phyloP scores from a whole-genome alignment of 2,329 filamentous ascomycete species.

The Aspergillus versicolor region DNA sequence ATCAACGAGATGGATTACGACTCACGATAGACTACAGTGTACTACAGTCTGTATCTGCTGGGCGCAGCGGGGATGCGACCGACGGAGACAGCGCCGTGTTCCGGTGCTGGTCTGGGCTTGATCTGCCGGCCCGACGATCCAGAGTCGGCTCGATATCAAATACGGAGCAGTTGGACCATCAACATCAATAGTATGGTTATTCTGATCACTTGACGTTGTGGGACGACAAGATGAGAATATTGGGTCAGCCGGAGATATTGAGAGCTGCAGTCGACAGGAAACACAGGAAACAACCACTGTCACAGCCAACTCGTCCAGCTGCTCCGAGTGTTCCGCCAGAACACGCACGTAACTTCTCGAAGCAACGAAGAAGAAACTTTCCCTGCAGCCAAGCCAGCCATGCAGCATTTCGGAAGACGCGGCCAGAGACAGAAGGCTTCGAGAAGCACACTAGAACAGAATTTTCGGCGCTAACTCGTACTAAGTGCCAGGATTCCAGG shows the following conservation, averaged over 20 bases:
- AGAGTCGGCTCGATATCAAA: background rate
- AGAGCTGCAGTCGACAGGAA: too few relatives aligned
- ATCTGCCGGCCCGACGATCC: constrained; percentile 18
- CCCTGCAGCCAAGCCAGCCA: background rate
- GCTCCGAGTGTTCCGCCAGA: background rate
- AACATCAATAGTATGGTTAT: too few relatives aligned
- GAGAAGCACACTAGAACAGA: constrained; percentile 18
- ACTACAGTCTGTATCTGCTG: too few relatives aligned
- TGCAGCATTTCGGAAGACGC: background rate
- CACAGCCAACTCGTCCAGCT: too few relatives aligned
- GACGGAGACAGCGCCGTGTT: constrained; percentile 3
- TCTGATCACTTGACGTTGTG: background rate
- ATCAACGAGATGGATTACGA: too few relatives aligned
- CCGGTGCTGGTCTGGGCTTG: constrained; percentile 3
- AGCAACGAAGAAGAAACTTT: constrained; percentile 3
- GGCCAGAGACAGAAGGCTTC: constrained; percentile 24
- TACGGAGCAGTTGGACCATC: too few relatives aligned
- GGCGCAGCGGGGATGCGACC: background rate
- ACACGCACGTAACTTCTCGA: background rate
- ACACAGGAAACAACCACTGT: too few relatives aligned
- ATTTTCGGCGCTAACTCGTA: constrained; percentile 8
- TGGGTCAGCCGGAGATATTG: background rate
- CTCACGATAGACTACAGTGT: too few relatives aligned
- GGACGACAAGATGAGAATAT: background rate
- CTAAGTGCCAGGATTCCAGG: background rate